Evolutionary conservation across 176 grass and related monocot species (phyloP).

Genomic region (Tillandsia fasciculata): DNA sequence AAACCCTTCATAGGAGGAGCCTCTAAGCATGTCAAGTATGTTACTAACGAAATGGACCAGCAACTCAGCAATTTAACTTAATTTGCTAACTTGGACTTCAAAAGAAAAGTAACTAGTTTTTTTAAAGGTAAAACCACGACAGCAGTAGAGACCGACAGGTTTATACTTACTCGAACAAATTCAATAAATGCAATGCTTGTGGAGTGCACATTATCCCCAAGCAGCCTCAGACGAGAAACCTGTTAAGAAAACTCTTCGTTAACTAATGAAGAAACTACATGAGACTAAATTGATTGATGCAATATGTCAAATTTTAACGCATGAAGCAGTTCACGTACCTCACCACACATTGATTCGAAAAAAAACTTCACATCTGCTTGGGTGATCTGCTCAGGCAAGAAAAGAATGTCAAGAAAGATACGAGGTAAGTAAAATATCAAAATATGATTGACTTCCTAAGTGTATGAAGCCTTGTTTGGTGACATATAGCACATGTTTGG

Average conservation of each 20-base stretch:
- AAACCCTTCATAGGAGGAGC: no score
- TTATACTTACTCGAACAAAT: slow-evolving; percentile 69
- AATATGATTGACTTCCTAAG: no score
- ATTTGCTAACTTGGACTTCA: background rate
- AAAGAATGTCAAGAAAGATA: slow-evolving; percentile 12
- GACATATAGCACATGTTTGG: no score
- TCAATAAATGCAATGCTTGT: slow-evolving; percentile 96
- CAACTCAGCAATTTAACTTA: no score
- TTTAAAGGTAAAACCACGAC: background rate
- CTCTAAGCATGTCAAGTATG: no score
- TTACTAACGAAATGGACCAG: no score
- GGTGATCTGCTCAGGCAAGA: slow-evolving; percentile 44
- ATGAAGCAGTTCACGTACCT: slow-evolving; percentile 27
- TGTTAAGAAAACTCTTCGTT: slow-evolving; percentile 12
- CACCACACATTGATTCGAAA: slow-evolving; percentile 64
- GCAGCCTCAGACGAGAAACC: slow-evolving; percentile 88
- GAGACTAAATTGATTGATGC: slow-evolving; percentile 1
- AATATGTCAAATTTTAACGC: background rate
- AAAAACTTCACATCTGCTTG: slow-evolving; percentile 80
- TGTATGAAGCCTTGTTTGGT: no score
- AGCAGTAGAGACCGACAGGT: background rate
- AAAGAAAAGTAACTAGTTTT: background rate
- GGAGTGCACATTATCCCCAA: slow-evolving; percentile 84
- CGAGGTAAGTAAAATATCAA: background rate
- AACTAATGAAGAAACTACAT: slow-evolving; percentile 10